phyloP scores from a whole-genome alignment of 495 filamentous ascomycete genomes.

The Parachaetomium inaequale region DNA sequence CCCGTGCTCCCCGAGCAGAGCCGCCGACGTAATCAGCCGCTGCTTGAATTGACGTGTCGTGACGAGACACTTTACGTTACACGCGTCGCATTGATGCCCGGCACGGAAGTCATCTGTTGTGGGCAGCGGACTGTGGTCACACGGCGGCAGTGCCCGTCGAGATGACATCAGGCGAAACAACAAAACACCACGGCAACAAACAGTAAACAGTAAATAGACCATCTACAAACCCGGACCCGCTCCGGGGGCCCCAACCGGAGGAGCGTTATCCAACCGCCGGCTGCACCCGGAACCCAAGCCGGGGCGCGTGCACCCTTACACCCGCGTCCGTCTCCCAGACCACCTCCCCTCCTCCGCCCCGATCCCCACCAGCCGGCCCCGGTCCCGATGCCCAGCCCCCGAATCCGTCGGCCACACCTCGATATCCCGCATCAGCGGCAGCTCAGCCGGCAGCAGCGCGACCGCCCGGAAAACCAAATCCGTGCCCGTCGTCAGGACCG shows the following conservation, averaged over 20 bases:
- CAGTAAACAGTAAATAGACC: not conserved
- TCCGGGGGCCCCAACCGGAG: too few species aligned
- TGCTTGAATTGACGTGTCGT: not conserved
- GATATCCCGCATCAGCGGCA: constrained; percentile 25
- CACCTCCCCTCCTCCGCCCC: constrained; percentile 45
- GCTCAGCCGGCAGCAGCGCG: not conserved
- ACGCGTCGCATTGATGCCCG: too few species aligned
- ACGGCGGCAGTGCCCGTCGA: too few species aligned
- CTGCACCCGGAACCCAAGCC: constrained; percentile 52
- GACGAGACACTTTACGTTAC: too few species aligned
- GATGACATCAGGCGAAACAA: too few species aligned
- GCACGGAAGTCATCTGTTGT: too few species aligned
- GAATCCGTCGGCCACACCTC: constrained; percentile 56
- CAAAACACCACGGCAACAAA: too few species aligned
- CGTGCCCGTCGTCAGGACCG: not conserved
- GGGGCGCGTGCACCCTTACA: constrained; percentile 53
- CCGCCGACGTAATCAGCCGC: constrained; percentile 2
- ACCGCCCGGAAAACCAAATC: not conserved
- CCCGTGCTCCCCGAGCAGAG: not conserved
- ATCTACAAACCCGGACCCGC: not conserved
- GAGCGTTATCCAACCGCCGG: too few species aligned
- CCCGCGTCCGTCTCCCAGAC: constrained; percentile 48
- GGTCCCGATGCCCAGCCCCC: constrained; percentile 52
- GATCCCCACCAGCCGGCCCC: constrained; percentile 48
- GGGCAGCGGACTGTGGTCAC: too few species aligned